phyloP scores from a whole-genome alignment of 1,284 basidiomycete species.

The Somion occarium region DNA sequence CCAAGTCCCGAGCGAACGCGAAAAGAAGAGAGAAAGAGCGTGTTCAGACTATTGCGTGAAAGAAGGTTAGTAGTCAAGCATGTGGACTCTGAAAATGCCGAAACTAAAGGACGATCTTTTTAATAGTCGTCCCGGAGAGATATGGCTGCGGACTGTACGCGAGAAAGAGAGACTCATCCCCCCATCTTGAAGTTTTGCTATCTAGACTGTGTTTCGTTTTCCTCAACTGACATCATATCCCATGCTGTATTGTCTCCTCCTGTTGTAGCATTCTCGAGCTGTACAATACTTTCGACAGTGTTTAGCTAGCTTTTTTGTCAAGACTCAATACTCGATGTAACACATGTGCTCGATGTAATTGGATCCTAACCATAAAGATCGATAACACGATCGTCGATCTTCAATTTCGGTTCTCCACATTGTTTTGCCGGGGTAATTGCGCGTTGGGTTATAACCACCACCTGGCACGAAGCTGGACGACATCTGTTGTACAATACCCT shows the following conservation, averaged over 20 bases:
- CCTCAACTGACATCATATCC: not conserved
- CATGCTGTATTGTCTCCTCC: not conserved
- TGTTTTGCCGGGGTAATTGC: not conserved
- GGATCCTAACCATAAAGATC: too few relatives aligned
- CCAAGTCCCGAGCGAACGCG: constrained; percentile 25
- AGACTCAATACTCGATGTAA: too few relatives aligned
- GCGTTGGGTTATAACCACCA: not conserved
- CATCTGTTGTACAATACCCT: not conserved
- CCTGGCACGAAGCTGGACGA: not conserved
- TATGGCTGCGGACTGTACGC: constrained; percentile 70
- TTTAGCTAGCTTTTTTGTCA: too few relatives aligned
- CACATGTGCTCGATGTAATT: too few relatives aligned
- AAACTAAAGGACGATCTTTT: constrained; percentile 10
- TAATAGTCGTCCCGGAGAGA: constrained; percentile 70
- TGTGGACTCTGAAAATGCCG: constrained; percentile 2
- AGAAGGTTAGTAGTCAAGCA: constrained; percentile 54
- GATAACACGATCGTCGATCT: not conserved
- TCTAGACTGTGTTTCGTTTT: not conserved
- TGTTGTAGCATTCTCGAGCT: too few relatives aligned
- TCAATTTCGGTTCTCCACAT: not conserved
- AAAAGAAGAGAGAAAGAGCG: constrained; percentile 47
- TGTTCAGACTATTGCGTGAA: constrained; percentile 70
- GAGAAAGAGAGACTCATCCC: constrained; percentile 49
- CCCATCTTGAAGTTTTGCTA: not conserved
- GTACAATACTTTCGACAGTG: too few relatives aligned